phyloP scores from a whole-genome alignment of 768 basidiomycete species.

The Xanthoconium stramineum region DNA sequence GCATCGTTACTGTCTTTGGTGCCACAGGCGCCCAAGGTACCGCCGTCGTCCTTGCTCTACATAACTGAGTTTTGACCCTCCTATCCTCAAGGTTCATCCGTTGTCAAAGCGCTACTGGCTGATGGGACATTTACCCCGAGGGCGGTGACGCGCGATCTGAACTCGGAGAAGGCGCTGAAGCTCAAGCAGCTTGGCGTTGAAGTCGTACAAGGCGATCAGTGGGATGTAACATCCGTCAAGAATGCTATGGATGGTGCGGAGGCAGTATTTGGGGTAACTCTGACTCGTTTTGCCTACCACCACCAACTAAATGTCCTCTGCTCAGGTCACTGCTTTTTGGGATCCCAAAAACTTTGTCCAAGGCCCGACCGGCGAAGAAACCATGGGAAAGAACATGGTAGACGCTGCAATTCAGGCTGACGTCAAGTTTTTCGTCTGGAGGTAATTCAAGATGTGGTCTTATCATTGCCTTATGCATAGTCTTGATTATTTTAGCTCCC shows the following conservation, averaged over 20 bases:
- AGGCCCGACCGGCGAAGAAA: slow-evolving; percentile 19
- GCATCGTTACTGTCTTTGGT: slow-evolving; percentile 33
- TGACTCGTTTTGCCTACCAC: neutral
- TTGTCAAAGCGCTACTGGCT: slow-evolving; percentile 28
- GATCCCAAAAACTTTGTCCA: slow-evolving; percentile 18
- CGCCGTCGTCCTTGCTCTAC: neutral
- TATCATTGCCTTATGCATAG: neutral
- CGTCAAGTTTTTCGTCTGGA: slow-evolving; percentile 32
- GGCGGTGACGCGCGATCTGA: slow-evolving; percentile 32
- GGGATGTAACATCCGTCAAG: slow-evolving; percentile 25
- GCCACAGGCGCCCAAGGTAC: slow-evolving; percentile 37
- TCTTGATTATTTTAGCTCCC: slow-evolving; percentile 10
- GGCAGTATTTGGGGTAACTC: slow-evolving; percentile 31
- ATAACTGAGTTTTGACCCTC: neutral
- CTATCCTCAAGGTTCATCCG: slow-evolving; percentile 20
- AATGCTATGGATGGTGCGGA: slow-evolving; percentile 28
- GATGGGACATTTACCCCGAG: slow-evolving; percentile 35
- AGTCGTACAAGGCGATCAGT: slow-evolving; percentile 22
- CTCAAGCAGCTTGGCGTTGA: slow-evolving; percentile 23
- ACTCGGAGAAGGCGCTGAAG: slow-evolving; percentile 22
- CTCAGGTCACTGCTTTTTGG: slow-evolving; percentile 28
- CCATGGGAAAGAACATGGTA: slow-evolving; percentile 30
- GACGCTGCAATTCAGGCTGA: slow-evolving; percentile 22
- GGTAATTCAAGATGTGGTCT: slow-evolving; percentile 7
- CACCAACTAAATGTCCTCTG: neutral